These are phyloP conservation scores for Mycena sp. DNA, from an alignment of 1,284 basidiomycete species.

Conservation along the genomic window DNA sequence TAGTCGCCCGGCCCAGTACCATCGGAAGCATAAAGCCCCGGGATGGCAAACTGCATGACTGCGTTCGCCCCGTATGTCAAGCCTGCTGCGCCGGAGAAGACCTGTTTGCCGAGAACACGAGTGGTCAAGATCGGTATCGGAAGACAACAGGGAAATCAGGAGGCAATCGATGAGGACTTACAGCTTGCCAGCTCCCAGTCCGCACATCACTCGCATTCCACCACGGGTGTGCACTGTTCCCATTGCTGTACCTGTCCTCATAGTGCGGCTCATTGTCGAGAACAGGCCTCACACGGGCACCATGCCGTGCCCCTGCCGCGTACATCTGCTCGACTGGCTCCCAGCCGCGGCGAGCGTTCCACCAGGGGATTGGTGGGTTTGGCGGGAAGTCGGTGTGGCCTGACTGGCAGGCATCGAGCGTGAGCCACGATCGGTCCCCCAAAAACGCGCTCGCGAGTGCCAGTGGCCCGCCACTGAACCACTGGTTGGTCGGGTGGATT, in stretches of 20 bases:
- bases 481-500: constrained; percentile 2
- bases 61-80: constrained; percentile 15
- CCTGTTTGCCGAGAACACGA: background rate
- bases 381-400: constrained; percentile 3
- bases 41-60: constrained; percentile 2
- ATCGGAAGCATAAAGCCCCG: background rate
- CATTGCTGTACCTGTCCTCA: constrained; percentile 7
- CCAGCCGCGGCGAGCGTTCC: constrained; percentile 2
- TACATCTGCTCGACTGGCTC: constrained; percentile 1
- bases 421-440: constrained; percentile 6
- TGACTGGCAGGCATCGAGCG: constrained; percentile 1
- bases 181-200: constrained; percentile 5
- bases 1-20: background rate
- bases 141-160: background rate
- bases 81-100: constrained; percentile 5
- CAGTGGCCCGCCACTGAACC: constrained; percentile 9
- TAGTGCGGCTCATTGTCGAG: constrained; percentile 1
- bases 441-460: background rate
- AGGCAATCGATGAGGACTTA: background rate
- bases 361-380: constrained; percentile 1
- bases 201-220: constrained; percentile 1
- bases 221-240: background rate
- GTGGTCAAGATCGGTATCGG: background rate
- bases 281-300: background rate
- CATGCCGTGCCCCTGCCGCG: background rate